These are phyloP conservation scores for Cochlearia excelsa DNA, from an alignment of 345 rosid species.

Conservation along the genomic window DNA sequence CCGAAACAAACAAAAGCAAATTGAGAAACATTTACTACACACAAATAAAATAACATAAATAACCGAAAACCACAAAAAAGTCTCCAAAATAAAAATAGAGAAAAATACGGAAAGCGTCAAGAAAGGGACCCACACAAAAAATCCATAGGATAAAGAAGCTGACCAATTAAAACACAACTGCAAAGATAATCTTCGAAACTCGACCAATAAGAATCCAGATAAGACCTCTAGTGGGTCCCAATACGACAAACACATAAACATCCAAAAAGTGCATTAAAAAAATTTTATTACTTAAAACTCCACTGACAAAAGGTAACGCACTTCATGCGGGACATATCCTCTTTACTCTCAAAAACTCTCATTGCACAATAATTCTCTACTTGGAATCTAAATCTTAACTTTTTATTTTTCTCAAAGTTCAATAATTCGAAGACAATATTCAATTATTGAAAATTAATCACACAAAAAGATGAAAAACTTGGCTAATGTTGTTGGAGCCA, in stretches of 20 bases:
- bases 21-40: too few relatives aligned
- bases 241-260: conserved; percentile 32
- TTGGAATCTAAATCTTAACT: too few relatives aligned
- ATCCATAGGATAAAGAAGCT: conserved; percentile 45
- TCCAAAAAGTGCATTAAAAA: conserved; percentile 30
- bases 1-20: too few relatives aligned
- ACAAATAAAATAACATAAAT: too few relatives aligned
- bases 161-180: conserved; percentile 48
- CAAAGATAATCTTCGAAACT: conserved; percentile 43
- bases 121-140: conserved; percentile 38
- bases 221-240: conserved; percentile 50
- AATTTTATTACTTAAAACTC: neutral
- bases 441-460: conserved; percentile 17
- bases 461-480: conserved; percentile 38
- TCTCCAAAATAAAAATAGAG: too few relatives aligned
- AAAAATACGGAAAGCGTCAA: too few relatives aligned
- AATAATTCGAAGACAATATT: conserved; percentile 7
- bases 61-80: too few relatives aligned
- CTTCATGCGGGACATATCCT: conserved; percentile 36
- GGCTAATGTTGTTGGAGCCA: conserved; percentile 70
- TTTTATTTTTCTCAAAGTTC: neutral
- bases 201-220: conserved; percentile 65
- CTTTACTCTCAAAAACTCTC: conserved; percentile 10
- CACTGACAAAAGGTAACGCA: conserved; percentile 32
- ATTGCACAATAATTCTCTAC: neutral